These are phyloP conservation scores for Sordariomycetes sp. DNA, from an alignment of 2,329 filamentous ascomycete genomes.

Conservation along the genomic window DNA sequence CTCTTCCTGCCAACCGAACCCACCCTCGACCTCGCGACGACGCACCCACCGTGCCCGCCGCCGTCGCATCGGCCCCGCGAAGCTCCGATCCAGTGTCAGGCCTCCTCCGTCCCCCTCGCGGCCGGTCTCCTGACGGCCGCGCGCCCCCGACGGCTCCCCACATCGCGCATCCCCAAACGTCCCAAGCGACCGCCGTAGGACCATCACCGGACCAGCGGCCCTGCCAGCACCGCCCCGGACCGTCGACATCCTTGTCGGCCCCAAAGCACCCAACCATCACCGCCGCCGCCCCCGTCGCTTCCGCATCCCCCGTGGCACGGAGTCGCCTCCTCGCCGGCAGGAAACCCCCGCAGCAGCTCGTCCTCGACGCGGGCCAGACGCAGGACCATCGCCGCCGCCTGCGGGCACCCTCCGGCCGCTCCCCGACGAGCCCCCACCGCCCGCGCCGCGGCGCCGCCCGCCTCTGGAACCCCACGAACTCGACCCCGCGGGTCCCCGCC, in stretches of 20 bases:
- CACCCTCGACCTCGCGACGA: slow-evolving; percentile 6
- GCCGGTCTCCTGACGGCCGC: slow-evolving; percentile 30
- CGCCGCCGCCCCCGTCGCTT: background rate
- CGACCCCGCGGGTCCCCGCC: slow-evolving; percentile 31
- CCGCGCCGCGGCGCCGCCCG: slow-evolving; percentile 30
- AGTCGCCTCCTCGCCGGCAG: slow-evolving; percentile 1
- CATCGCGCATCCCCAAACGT: slow-evolving; percentile 6
- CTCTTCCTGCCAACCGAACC: slow-evolving; percentile 3
- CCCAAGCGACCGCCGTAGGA: slow-evolving; percentile 6
- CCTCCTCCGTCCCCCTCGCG: slow-evolving; percentile 13
- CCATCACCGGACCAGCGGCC: slow-evolving; percentile 1
- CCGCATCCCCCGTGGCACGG: background rate
- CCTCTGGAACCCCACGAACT: slow-evolving; percentile 49
- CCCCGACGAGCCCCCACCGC: slow-evolving; percentile 15
- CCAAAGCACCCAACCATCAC: background rate
- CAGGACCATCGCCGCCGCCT: slow-evolving; percentile 1
- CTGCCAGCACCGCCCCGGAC: background rate
- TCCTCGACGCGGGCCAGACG: background rate
- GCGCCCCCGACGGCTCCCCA: slow-evolving; percentile 35
- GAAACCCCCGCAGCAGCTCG: slow-evolving; percentile 2
- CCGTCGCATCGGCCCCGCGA: background rate
- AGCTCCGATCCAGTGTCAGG: background rate
- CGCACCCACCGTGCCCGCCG: slow-evolving; percentile 9
- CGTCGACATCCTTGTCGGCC: background rate
- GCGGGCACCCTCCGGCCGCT: slow-evolving; percentile 27